Evolutionary conservation across 495 filamentous ascomycete species (phyloP), one percentile per base, ranked within the genome.

Genomic region (Tuber indicum): DNA sequence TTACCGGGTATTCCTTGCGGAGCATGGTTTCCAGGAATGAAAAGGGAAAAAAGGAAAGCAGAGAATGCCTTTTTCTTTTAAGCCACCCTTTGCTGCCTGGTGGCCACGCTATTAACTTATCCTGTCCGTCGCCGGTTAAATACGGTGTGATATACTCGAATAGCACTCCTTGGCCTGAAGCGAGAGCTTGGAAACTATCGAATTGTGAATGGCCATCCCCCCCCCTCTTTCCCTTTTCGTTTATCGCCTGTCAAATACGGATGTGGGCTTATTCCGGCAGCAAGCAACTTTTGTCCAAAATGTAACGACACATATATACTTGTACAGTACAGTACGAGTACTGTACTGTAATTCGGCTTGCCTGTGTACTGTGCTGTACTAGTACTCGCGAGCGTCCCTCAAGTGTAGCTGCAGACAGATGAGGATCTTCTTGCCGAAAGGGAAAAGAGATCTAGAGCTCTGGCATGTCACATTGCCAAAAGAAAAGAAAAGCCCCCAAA

Each of bases 1-100:
- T 74, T 80, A 79, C 77, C 78, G 71, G 78, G 78, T 79, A 80
- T 73, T 73, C 73, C 62, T 73, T 77, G 74, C 71, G 75, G 77
- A 72, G 66, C 66, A 77, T 58, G 49, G 74, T 41, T 73, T 78
- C 75, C 71, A 69, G 77, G 77, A 74, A 79, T 71, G 19, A 75
- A 75, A 70, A 41, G 71, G 49, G 72, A 62, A 62, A 49, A 49
- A 72, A 77, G 21, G 69, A 19, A 74, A 52, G 17, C 19, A 14
- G 32, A 42, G 41, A 21, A 44, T 43, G n/a, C 46, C 23, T 44
- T 66, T 10, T 46, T 32, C 42, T 62, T 45, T 41, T 32, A 26
- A 62, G 9, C 9, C n/a, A 62, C n/a, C n/a, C n/a, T 62, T 62
- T 62, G 52, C 14, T 66, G 58, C 26, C 58, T 5, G 26, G 26